These are phyloP conservation scores for Poa pratensis DNA, from an alignment of 176 grass and related monocot species.

Conservation along the genomic window DNA sequence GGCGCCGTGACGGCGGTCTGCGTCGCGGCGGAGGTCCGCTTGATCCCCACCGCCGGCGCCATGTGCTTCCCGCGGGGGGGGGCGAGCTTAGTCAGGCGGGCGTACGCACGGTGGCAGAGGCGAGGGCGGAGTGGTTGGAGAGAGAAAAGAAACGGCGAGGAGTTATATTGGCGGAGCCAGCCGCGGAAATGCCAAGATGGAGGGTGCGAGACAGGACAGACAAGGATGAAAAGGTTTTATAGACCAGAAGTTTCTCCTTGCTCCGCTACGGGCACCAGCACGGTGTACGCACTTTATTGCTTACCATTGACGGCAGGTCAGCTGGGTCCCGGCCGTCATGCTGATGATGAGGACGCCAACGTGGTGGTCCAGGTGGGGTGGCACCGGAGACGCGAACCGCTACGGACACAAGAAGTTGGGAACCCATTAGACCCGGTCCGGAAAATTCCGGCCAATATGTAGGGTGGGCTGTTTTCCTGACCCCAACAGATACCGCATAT, in stretches of 20 bases:
- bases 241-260: neutral
- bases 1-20: conserved; percentile 61
- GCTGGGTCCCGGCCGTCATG: neutral
- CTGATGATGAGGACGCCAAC: neutral
- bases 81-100: conserved; percentile 31
- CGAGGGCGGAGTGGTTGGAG: conserved; percentile 31
- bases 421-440: too few species aligned
- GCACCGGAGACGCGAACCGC: neutral
- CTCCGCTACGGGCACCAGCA: conserved; percentile 39
- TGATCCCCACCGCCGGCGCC: conserved; percentile 69
- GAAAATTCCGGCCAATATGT: too few species aligned
- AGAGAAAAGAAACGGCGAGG: neutral
- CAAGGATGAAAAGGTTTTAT: neutral
- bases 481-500: too few species aligned
- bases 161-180: conserved; percentile 8
- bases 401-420: neutral
- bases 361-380: conserved; percentile 42
- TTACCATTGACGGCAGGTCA: conserved; percentile 1
- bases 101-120: neutral
- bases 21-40: conserved; percentile 51
- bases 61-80: conserved; percentile 43
- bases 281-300: neutral
- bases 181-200: conserved; percentile 42
- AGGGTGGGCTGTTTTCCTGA: too few species aligned
- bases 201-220: conserved; percentile 12